Evolutionary conservation across 2,329 filamentous ascomycete genomes (phyloP).

Genomic region (Colletotrichum truncatum): DNA sequence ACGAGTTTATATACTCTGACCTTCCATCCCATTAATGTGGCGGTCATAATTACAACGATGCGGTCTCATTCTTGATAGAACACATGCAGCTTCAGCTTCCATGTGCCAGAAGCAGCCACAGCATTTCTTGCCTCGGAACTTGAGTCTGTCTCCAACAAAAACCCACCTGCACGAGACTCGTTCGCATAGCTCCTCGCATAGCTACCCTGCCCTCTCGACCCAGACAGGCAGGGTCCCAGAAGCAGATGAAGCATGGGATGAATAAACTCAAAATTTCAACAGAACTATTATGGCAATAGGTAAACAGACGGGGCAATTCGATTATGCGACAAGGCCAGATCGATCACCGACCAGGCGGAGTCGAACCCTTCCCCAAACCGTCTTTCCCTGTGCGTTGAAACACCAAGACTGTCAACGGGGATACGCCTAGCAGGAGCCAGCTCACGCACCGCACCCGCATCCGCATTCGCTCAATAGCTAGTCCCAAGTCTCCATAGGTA

Average conservation of each 20-base stretch:
- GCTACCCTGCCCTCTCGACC: slow-evolving; percentile 8
- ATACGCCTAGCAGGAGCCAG: slow-evolving; percentile 13
- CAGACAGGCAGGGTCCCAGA: slow-evolving; percentile 14
- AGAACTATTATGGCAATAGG: neutral
- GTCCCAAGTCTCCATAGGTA: neutral
- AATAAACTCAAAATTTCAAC: neutral
- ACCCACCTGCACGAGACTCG: neutral
- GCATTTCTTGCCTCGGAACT: slow-evolving; percentile 23
- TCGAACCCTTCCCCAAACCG: slow-evolving; percentile 12
- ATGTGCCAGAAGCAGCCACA: slow-evolving; percentile 20
- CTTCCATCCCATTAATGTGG: slow-evolving; percentile 6
- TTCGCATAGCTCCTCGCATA: slow-evolving; percentile 29
- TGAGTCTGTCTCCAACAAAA: slow-evolving; percentile 20
- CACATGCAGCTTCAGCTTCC: slow-evolving; percentile 25
- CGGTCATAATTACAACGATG: slow-evolving; percentile 2
- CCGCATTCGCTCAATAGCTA: neutral
- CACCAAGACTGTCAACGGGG: slow-evolving; percentile 9
- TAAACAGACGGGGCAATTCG: slow-evolving; percentile 6
- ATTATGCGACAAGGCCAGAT: slow-evolving; percentile 3
- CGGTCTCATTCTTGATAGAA: slow-evolving; percentile 6
- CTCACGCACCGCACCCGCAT: slow-evolving; percentile 23
- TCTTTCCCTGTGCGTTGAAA: slow-evolving; percentile 26
- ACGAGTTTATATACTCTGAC: slow-evolving; percentile 17
- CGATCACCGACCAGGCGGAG: slow-evolving; percentile 9
- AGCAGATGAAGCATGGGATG: slow-evolving; percentile 8